Evolutionary conservation across 2,329 filamentous ascomycete genomes (phyloP), one percentile per base, ranked within the genome.

Genomic region (Diaporthe sp.): DNA sequence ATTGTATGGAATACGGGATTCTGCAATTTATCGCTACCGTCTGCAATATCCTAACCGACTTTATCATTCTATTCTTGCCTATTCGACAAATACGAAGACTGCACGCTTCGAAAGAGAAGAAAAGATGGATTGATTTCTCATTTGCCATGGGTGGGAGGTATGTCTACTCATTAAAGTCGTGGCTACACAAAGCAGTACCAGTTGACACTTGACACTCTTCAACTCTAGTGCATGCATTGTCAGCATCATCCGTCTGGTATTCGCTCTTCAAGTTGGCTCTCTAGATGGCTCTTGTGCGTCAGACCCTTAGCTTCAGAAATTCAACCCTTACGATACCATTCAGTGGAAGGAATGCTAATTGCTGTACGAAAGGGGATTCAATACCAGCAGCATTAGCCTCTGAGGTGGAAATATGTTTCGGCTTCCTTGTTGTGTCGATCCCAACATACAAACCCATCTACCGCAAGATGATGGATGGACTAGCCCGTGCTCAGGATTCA

Each of bases 301-400:
- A 1, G 4, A 3, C 0, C 17, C 4, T 22, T 12, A 19, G 17
- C 4, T n/a, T 17, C 12, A 3, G 5, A 10, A 12, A 2, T 3
- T 6, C 50, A 52, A 28, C 5, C 17, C 50, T 25, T 52, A n/a
- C n/a, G 7, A 7, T 7, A 15, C 19, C n/a, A 5, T 10, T 17
- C 8, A 4, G 10, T 25, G 28, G 10, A 13, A 52, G 28, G 9
- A 17, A 13, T 33, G 5, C 40, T 64, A 4, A 64, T 5, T 6
- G 2, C 1, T n/a, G 17, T 22, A 5, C n/a, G 13, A 61, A 42
- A 61, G 58, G 58, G 58, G 58, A 40, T 28, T 35, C 25, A 3
- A 13, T 61, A 13, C 58, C 58, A 30, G 25, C 38, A 8, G 40
- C 19, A 30, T 47, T n/a, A 22, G 60, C 60, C 25, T 64, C 60